These are phyloP conservation scores for Euphorbia peplus DNA, from an alignment of 345 rosid genomes.

Conservation along the genomic window DNA sequence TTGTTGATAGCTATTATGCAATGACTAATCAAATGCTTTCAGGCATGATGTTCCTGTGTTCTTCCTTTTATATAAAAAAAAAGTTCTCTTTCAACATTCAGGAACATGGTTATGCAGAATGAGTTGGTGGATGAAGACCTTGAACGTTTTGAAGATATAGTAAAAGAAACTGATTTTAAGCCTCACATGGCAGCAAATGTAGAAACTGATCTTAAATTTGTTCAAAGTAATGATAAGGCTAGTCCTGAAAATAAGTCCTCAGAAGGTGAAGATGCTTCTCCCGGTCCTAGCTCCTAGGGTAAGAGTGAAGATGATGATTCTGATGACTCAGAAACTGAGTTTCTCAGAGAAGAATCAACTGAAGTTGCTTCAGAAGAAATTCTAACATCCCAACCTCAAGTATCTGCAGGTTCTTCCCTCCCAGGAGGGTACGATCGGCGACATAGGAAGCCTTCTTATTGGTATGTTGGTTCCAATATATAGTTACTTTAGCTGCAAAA, in stretches of 20 bases:
- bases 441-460: conserved; percentile 89
- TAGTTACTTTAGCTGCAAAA: neutral
- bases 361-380: conserved; percentile 30
- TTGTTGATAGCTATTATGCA: no score
- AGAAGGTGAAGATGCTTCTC: conserved; percentile 46
- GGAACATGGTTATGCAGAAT: conserved; percentile 79
- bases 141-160: conserved; percentile 88
- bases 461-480: conserved; percentile 43
- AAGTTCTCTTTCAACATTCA: conserved; percentile 28
- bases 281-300: conserved; percentile 8
- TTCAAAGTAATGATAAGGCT: conserved; percentile 25
- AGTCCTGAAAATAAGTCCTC: conserved; percentile 46
- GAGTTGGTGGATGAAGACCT: conserved; percentile 82
- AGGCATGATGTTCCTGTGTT: neutral
- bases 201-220: conserved; percentile 24
- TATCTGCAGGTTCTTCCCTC: conserved; percentile 35
- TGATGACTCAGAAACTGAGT: conserved; percentile 24
- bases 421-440: conserved; percentile 90
- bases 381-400: conserved; percentile 29
- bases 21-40: no score
- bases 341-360: conserved; percentile 22
- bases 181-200: conserved; percentile 30
- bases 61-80: neutral
- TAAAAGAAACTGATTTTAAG: conserved; percentile 56
- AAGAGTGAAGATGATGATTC: neutral